Percentiles rank a stretch among this genome's conserved stretches.
phyloP scores from a whole-genome alignment of 2,329 filamentous ascomycete genomes.

The Colletotrichum aenigma region DNA sequence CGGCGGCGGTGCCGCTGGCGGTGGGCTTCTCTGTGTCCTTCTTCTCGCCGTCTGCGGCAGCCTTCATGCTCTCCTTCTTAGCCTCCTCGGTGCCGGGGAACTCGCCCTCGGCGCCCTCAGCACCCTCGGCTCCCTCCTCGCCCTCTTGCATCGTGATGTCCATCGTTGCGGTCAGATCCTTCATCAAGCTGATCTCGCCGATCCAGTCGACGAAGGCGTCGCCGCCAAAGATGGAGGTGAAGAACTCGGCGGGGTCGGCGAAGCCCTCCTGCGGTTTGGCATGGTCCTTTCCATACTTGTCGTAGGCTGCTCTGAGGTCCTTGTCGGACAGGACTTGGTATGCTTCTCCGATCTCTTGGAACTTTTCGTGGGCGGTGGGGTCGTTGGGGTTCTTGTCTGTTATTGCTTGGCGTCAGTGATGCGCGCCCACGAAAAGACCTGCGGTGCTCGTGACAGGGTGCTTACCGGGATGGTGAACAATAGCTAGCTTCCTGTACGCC shows the following conservation, averaged over 20 bases:
- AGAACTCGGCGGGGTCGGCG: slow-evolving; percentile 96
- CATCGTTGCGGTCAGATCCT: slow-evolving; percentile 97
- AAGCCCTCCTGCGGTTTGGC: slow-evolving; percentile 92
- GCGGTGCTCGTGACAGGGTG: background rate
- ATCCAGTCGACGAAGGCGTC: slow-evolving; percentile 97
- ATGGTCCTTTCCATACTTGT: slow-evolving; percentile 95
- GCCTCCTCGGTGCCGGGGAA: slow-evolving; percentile 63
- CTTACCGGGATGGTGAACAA: slow-evolving; percentile 86
- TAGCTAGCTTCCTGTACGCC: slow-evolving; percentile 92
- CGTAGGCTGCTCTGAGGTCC: slow-evolving; percentile 88
- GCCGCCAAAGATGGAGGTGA: slow-evolving; percentile 96
- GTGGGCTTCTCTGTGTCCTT: slow-evolving; percentile 30
- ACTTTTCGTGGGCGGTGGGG: slow-evolving; percentile 90
- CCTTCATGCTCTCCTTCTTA: slow-evolving; percentile 59
- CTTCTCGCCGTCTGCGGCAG: slow-evolving; percentile 33
- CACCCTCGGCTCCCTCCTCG: slow-evolving; percentile 69
- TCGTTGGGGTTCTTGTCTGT: slow-evolving; percentile 97
- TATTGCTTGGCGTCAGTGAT: slow-evolving; percentile 14
- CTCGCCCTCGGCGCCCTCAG: slow-evolving; percentile 52
- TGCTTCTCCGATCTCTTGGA: slow-evolving; percentile 82
- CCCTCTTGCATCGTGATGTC: slow-evolving; percentile 89
- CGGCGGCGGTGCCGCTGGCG: slow-evolving; percentile 24
- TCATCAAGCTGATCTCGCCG: slow-evolving; percentile 97
- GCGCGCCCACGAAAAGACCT: background rate
- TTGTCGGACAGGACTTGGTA: slow-evolving; percentile 85